Base-by-base conservation (phyloP, 2,329 filamentous ascomycete genomes). In the Hypoxylon sp. region DNA sequence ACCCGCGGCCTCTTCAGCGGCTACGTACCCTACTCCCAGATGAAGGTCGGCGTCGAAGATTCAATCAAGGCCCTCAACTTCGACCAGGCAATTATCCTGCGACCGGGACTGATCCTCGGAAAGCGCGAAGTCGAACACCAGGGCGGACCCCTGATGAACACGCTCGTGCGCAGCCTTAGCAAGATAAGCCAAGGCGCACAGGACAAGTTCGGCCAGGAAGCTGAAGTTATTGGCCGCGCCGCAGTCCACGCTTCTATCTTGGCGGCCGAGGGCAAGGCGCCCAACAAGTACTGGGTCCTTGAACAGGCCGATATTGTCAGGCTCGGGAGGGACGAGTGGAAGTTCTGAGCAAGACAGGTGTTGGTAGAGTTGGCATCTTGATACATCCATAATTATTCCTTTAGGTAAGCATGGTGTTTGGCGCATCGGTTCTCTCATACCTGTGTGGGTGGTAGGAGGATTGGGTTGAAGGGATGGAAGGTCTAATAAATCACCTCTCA, bases 31-130 rank as follows among this genome's bases (percentile, higher is more conserved):
- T 81, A 86, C 81, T 69, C 88, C 82, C 71, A 84, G 79, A 96
- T 98, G 93, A 98, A 98, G 85, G 90, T 89, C 25, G 92, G 96
- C 74, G 89, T 97, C 44, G 95, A 98, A 79, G 91, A 97, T 35
- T 84, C 89, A 14, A 86, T 97, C 66, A 88, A 88, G 78, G 87
- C 82, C 46, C 81, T 95, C 3, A 90, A 83, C 3, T 97, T 97
- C 77, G 92, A 95, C 55, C 89, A 92, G 72, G 91, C 90, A 3
- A 87, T 97, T 61, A 91, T 98, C 60, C 54, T 91, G 22, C 80
- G 90, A 49, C 95, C 95, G 0, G 95, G 92, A 0, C 70, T 94
- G 68, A 92, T 98, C 73, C 79, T 94, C 1, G 95, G 95, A 2
- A 78, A 87, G 14, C 85, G 95, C 62, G 86, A 91, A 74, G 85